These are phyloP conservation scores for Globisporangium abappressorium DNA, from an alignment of 352 stramenopile genomes.

Conservation along the genomic window DNA sequence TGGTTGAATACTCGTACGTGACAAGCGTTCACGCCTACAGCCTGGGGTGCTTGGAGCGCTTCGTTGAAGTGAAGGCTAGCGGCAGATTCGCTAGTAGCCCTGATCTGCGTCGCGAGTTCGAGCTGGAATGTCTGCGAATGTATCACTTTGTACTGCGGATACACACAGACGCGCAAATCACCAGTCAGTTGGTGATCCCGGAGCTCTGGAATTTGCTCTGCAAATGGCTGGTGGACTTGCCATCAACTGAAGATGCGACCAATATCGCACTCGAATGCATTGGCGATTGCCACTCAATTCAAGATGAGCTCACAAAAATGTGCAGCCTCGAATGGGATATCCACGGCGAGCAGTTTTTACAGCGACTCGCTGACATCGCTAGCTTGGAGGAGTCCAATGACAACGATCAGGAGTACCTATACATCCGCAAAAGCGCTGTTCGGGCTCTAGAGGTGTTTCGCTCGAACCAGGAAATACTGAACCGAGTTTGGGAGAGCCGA, in stretches of 20 bases:
- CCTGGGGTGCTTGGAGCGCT: conserved; percentile 4
- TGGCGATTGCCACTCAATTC: neutral
- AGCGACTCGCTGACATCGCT: neutral
- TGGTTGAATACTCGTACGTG: conserved; percentile 12
- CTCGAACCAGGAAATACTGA: neutral
- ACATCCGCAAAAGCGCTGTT: neutral
- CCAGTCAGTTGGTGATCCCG: neutral
- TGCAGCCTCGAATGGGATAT: conserved; percentile 5
- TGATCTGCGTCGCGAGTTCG: neutral
- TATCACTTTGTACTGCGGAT: conserved; percentile 3
- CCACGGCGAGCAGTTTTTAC: neutral
- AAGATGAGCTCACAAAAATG: neutral
- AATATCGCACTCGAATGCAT: neutral
- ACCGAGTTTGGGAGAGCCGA: neutral
- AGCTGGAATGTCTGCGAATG: conserved; percentile 4
- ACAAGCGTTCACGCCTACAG: neutral
- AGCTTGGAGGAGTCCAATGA: neutral
- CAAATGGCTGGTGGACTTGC: neutral
- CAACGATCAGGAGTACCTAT: neutral
- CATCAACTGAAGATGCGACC: neutral
- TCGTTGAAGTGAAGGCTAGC: neutral
- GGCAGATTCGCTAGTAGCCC: no score
- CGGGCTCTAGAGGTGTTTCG: conserved; percentile 5
- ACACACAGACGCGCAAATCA: neutral
- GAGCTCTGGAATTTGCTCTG: conserved; percentile 10